Percentiles rank a stretch among this genome's conserved stretches.
Evolutionary conservation across 2,329 filamentous ascomycete genomes (phyloP).

Genomic region (Xylariaceae sp.): DNA sequence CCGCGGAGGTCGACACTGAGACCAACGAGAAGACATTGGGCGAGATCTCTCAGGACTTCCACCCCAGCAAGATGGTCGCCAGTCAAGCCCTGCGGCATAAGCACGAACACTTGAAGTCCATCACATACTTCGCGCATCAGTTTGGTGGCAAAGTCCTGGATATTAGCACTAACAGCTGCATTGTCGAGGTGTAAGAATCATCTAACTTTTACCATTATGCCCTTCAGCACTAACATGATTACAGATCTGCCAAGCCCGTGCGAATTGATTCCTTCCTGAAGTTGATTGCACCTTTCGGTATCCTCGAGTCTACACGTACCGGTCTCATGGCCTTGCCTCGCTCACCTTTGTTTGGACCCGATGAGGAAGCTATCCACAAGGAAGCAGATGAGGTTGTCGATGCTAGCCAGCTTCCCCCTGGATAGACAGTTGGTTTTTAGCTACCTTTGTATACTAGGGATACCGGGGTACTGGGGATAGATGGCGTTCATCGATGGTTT

Average conservation of each 20-base stretch:
- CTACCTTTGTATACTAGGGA: neutral
- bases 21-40: conserved; percentile 39
- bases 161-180: conserved; percentile 97
- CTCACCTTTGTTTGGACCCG: conserved; percentile 73
- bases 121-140: conserved; percentile 94
- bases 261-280: conserved; percentile 98
- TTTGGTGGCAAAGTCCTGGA: conserved; percentile 97
- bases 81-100: conserved; percentile 93
- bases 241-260: conserved; percentile 80
- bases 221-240: conserved; percentile 21
- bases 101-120: conserved; percentile 93
- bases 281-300: conserved; percentile 87
- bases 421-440: conserved; percentile 44
- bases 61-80: conserved; percentile 78
- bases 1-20: conserved; percentile 45
- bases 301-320: conserved; percentile 90
- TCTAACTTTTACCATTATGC: neutral
- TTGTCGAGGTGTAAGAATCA: conserved; percentile 81
- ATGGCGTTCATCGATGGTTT: conserved; percentile 18
- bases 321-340: conserved; percentile 95
- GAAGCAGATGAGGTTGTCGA: conserved; percentile 95
- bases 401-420: conserved; percentile 86
- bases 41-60: conserved; percentile 63
- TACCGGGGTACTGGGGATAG: conserved; percentile 2
- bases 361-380: conserved; percentile 63